Conservation (phyloP, 169 alveolate genomes). For the Perkinsus chesapeaki region DNA sequence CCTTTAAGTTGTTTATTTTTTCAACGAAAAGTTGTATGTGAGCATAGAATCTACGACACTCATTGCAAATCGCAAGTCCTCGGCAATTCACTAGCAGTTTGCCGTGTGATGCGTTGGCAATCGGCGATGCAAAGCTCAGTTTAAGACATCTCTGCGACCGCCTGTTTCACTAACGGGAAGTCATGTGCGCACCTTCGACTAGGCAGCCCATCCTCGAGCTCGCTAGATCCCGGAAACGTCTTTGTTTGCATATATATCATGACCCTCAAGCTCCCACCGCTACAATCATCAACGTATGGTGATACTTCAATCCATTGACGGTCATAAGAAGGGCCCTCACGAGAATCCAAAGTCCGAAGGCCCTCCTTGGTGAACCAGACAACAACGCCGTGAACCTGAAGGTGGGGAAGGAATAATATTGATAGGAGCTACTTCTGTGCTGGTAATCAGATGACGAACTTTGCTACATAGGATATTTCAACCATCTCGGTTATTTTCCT, state of each 20-base stretch:
- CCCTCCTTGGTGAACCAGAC: background rate
- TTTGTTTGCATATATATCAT: background rate
- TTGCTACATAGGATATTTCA: too few relatives aligned
- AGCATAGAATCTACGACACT: too few relatives aligned
- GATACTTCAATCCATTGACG: background rate
- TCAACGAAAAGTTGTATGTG: too few relatives aligned
- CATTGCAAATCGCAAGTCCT: too few relatives aligned
- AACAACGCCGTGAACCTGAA: background rate
- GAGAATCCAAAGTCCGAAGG: background rate
- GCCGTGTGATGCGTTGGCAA: too few relatives aligned
- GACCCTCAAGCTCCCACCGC: background rate
- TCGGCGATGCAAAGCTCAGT: too few relatives aligned
- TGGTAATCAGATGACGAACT: too few relatives aligned
- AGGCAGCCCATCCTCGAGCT: background rate
- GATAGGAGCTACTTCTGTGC: too few relatives aligned
- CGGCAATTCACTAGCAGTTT: too few relatives aligned
- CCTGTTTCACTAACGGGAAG: background rate
- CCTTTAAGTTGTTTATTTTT: too few relatives aligned
- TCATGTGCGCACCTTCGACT: background rate
- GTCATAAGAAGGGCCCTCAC: background rate
- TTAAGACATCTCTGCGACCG: background rate
- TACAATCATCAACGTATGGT: background rate
- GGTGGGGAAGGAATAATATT: too few relatives aligned
- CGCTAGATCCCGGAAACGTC: background rate
- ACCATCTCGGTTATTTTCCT: too few relatives aligned